Conservation (phyloP, 371 early-diverging fungal species). For the Dichotomocladium elegans region DNA sequence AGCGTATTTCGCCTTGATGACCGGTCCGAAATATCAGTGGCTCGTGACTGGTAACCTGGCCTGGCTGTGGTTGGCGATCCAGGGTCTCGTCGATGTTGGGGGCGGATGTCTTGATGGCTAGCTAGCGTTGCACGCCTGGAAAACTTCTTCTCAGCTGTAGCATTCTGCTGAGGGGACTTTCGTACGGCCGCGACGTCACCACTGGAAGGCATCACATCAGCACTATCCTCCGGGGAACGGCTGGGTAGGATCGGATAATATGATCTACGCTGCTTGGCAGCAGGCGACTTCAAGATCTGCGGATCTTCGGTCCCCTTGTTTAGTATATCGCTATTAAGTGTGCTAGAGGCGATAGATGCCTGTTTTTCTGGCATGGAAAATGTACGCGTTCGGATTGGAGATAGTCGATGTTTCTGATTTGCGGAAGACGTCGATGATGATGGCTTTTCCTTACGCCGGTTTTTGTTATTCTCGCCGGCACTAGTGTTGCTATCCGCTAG, state of each 20-base stretch:
- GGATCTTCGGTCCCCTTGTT: not conserved
- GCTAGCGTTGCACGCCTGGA: too few relatives aligned
- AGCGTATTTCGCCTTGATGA: not conserved
- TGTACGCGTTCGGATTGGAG: not conserved
- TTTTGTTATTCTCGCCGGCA: not conserved
- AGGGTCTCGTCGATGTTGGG: too few relatives aligned
- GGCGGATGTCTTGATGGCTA: too few relatives aligned
- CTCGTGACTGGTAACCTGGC: too few relatives aligned
- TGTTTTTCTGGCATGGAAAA: slow-evolving; percentile 1
- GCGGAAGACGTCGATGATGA: not conserved
- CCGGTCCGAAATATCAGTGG: not conserved
- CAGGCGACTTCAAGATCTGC: not conserved
- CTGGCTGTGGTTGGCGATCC: too few relatives aligned
- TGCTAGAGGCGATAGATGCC: not conserved
- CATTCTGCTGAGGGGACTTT: too few relatives aligned
- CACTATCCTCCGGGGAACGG: not conserved
- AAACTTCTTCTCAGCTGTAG: too few relatives aligned
- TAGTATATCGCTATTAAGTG: not conserved
- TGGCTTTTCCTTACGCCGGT: not conserved
- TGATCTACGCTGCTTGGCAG: not conserved
- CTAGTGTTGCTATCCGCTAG: slow-evolving; percentile 1
- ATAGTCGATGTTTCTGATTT: not conserved
- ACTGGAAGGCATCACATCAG: too few relatives aligned
- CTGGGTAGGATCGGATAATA: not conserved
- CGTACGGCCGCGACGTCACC: too few relatives aligned